Base-by-base conservation (phyloP, 2,329 filamentous ascomycete species). In the Clonostachys rosea region DNA sequence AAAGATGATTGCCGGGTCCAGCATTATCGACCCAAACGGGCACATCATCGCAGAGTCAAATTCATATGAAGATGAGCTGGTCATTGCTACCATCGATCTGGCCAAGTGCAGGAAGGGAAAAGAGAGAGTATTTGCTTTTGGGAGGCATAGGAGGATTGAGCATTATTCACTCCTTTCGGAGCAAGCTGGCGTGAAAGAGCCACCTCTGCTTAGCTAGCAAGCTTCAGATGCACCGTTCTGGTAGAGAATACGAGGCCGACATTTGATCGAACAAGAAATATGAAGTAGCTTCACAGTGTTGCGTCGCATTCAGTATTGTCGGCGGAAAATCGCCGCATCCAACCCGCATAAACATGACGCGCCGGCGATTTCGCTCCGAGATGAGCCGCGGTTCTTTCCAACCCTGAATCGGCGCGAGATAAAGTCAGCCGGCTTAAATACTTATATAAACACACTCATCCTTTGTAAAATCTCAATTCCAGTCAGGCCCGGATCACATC, bases 81-180 rank as follows among this genome's bases (percentile, higher is more conserved):
- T 78, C 1, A 63, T 72, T 41, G 75, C 74, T 1, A 71, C 75
- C 43, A 71, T 76, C 46, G 70, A 78, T 55, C 56, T 78, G 44
- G 63, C 59, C 5, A 64, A 70, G 40, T 78, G 74, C 51, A 62
- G 69, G 36, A 66, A 69, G 33, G 73, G 72, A 4, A 76, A 75
- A 54, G 68, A 71, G 49, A 70, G 71, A 40, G 67, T 69, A 5
- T 74, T 77, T 60, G 58, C 73, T 57, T 68, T 71, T 53, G 66
- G 56, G 10, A 61, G 66, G 45, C 70, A 74, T 58, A 58, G 70
- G 47, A 59, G 69, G 48, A 59, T 67, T 3, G 70, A 73, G 53
- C 61, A 69, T n/a, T 73, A 74, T 48, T 60, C 61, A 0, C 55
- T 66, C 13, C 66, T 73, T 36, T 55, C 59, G 14, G 50, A 59